Percentiles rank a stretch among this genome's conserved stretches.
phyloP scores from a whole-genome alignment of 192 early-diverging fungal genomes.

The Diversispora epigaea region DNA sequence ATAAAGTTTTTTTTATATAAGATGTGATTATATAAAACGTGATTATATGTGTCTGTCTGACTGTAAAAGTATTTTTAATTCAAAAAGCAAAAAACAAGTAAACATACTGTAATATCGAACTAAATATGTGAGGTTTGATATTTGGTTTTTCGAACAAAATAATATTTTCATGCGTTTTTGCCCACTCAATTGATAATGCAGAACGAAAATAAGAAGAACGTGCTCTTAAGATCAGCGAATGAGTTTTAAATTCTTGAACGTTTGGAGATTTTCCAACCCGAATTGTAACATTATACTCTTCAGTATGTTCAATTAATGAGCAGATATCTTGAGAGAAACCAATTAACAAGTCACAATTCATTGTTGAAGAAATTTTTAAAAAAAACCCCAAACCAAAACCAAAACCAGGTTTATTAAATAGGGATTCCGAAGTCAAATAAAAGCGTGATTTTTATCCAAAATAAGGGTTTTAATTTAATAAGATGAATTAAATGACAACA shows the following conservation, averaged over 20 bases:
- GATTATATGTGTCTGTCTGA: neutral
- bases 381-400: neutral
- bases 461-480: too few relatives aligned
- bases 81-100: too few relatives aligned
- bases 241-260: constrained; percentile 11
- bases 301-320: neutral
- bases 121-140: neutral
- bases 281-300: neutral
- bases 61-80: neutral
- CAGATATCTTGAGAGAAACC: neutral
- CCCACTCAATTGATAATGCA: constrained; percentile 7
- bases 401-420: neutral
- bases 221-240: constrained; percentile 16
- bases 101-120: too few relatives aligned
- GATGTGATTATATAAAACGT: neutral
- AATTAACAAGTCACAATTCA: neutral
- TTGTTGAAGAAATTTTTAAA: neutral
- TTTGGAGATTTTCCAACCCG: neutral
- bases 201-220: constrained; percentile 1
- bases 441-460: too few relatives aligned
- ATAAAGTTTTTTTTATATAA: neutral
- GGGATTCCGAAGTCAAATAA: too few relatives aligned
- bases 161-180: neutral
- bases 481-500: too few relatives aligned
- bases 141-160: constrained; percentile 21